Evolutionary conservation across 352 stramenopile genomes (phyloP).

Genomic region (Pythium sukuiense): DNA sequence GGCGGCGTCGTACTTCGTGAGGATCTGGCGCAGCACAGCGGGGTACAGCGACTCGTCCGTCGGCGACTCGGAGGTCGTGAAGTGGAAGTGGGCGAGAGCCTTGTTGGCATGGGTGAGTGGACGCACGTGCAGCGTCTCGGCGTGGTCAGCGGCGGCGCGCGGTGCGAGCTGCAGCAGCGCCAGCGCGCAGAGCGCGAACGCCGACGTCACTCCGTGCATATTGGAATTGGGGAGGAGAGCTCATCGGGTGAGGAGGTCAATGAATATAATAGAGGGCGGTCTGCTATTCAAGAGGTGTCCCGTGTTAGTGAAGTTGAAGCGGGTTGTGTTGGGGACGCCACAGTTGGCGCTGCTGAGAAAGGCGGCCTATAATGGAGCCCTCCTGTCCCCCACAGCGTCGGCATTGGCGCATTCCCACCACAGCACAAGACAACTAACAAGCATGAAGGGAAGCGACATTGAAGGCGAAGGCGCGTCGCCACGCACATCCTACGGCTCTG

Average conservation of each 20-base stretch:
- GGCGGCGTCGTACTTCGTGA: constrained; percentile 67
- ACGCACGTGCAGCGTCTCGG: constrained; percentile 53
- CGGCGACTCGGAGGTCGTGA: constrained; percentile 34
- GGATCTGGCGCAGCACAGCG: constrained; percentile 63
- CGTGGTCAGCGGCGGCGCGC: constrained; percentile 31
- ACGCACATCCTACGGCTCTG: constrained; percentile 25
- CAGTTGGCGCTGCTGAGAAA: not conserved
- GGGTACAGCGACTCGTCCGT: constrained; percentile 37
- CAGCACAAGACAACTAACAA: too few relatives aligned
- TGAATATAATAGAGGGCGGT: not conserved
- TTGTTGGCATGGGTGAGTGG: constrained; percentile 45
- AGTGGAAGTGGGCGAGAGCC: constrained; percentile 59
- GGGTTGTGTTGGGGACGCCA: not conserved
- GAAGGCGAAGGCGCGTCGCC: not conserved
- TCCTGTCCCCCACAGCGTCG: too few relatives aligned
- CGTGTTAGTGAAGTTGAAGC: not conserved
- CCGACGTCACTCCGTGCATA: not conserved
- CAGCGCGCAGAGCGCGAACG: not conserved
- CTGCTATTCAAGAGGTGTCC: not conserved
- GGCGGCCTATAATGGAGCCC: too few relatives aligned
- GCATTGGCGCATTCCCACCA: too few relatives aligned
- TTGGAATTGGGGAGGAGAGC: not conserved
- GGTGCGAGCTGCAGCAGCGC: not conserved
- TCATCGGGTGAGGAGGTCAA: not conserved
- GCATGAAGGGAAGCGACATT: constrained; percentile 3